phyloP scores from a whole-genome alignment of 805 yeast species.

The Yarrowia alimentaria region DNA sequence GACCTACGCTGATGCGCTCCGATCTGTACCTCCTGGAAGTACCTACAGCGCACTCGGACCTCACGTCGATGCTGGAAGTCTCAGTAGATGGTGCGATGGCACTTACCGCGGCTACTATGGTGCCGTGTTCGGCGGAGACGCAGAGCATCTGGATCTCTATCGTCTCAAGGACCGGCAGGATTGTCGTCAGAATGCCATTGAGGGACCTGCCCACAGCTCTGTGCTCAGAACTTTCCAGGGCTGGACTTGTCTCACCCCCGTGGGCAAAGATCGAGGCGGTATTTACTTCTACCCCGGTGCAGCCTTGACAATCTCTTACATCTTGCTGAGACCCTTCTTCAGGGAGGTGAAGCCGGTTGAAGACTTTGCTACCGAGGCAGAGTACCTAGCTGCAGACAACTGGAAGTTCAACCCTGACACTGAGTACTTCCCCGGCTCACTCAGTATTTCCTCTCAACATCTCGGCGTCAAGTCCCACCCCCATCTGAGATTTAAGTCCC shows the following conservation, averaged over 20 bases:
- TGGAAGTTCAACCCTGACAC: neutral
- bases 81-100: conserved; percentile 1
- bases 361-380: neutral
- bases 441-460: neutral
- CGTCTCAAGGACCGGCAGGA: neutral
- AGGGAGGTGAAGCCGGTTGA: neutral
- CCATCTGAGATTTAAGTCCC: neutral
- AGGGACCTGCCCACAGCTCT: neutral
- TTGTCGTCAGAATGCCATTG: neutral
- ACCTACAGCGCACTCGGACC: conserved; percentile 6
- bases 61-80: conserved; percentile 1
- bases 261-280: conserved; percentile 3
- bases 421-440: conserved; percentile 5
- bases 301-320: neutral
- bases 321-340: conserved; percentile 6
- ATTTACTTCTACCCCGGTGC: conserved; percentile 2
- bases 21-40: neutral
- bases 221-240: conserved; percentile 7
- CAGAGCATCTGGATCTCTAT: conserved; percentile 1
- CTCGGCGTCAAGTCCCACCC: conserved; percentile 8
- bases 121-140: conserved; percentile 1
- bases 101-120: neutral
- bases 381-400: conserved; percentile 1
- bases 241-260: conserved; percentile 13
- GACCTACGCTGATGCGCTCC: conserved; percentile 3